A percentile compares a stretch with the other conserved stretches of the same genome.
Conservation (phyloP, 176 grass and related monocot genomes). For the Paspalum notatum region DNA sequence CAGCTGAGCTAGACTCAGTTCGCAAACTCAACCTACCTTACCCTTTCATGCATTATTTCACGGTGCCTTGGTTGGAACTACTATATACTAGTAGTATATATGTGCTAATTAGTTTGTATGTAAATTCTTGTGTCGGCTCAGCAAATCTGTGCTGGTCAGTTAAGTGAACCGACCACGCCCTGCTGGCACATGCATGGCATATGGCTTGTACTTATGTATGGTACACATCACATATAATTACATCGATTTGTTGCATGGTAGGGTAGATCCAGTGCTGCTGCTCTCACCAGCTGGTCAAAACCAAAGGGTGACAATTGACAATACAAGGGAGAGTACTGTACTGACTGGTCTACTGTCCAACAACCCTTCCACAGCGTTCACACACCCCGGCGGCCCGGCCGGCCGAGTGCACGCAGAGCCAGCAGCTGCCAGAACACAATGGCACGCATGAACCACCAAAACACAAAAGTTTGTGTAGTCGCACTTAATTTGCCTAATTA, state of each 20-base stretch:
- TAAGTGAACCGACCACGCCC: background rate
- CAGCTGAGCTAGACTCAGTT: too few relatives aligned
- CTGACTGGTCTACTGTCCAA: background rate
- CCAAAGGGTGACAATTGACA: background rate
- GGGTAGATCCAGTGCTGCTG: background rate
- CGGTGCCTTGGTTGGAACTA: too few relatives aligned
- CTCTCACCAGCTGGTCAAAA: background rate
- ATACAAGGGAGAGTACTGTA: background rate
- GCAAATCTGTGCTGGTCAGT: too few relatives aligned
- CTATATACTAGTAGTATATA: too few relatives aligned
- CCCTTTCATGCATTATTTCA: too few relatives aligned
- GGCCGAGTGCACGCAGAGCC: background rate
- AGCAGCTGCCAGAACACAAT: background rate
- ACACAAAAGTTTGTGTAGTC: background rate
- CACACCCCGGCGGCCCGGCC: too few relatives aligned
- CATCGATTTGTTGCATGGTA: background rate
- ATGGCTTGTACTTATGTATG: background rate
- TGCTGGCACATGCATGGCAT: conserved; percentile 1
- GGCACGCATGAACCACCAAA: background rate
- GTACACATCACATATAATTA: background rate
- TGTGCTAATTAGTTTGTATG: too few relatives aligned
- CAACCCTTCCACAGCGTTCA: background rate
- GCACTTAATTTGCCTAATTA: background rate
- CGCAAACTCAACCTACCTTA: too few relatives aligned
- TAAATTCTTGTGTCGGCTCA: too few relatives aligned